Conservation (phyloP, 2,329 filamentous ascomycete genomes). For the Diplodia seriata region DNA sequence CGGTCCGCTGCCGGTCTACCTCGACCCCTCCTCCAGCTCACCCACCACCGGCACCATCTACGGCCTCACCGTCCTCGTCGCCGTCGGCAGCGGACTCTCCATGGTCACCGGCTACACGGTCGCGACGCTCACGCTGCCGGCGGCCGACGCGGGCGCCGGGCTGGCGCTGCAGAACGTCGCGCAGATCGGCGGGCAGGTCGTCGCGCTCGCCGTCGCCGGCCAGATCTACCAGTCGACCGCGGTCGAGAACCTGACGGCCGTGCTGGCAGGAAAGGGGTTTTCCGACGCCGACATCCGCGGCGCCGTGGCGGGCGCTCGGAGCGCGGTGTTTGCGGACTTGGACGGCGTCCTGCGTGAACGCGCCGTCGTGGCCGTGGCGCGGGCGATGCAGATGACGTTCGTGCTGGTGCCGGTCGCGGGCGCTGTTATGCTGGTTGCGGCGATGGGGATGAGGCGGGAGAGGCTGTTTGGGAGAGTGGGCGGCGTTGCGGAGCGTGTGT, state of each 20-base stretch:
- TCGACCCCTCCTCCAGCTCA: not conserved
- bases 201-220: slow-evolving; percentile 33
- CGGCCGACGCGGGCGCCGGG: slow-evolving; percentile 21
- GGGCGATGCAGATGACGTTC: not conserved
- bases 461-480: not conserved
- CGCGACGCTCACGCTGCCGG: slow-evolving; percentile 26
- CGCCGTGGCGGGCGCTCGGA: slow-evolving; percentile 2
- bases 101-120: slow-evolving; percentile 12
- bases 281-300: not conserved
- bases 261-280: not conserved
- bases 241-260: slow-evolving; percentile 24
- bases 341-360: not conserved
- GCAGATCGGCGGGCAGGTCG: slow-evolving; percentile 33
- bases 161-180: slow-evolving; percentile 33
- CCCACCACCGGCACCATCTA: slow-evolving; percentile 35
- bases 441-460: not conserved
- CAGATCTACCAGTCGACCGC: slow-evolving; percentile 34
- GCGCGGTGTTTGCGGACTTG: not conserved
- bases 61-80: slow-evolving; percentile 39
- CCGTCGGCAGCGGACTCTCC: slow-evolving; percentile 35
- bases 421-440: not conserved
- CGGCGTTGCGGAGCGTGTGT: not conserved
- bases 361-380: not conserved
- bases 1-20: not conserved
- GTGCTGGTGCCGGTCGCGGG: not conserved